These are phyloP conservation scores for Tuber melanosporum DNA, from an alignment of 495 filamentous ascomycete genomes.

Conservation along the genomic window DNA sequence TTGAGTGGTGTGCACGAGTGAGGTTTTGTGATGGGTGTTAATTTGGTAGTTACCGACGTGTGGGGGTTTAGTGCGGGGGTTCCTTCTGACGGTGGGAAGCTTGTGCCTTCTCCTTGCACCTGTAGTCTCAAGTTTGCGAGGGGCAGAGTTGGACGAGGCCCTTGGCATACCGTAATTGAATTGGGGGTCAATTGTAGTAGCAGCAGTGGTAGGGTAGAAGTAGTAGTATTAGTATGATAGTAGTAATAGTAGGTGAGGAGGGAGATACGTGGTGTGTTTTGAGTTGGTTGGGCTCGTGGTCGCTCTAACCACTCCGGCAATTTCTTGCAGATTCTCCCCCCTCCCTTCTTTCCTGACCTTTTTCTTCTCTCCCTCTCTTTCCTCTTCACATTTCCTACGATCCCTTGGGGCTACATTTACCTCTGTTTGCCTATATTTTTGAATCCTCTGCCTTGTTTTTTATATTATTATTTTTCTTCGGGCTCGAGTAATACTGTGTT, in stretches of 20 bases:
- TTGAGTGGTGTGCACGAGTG: background rate
- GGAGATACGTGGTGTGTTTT: background rate
- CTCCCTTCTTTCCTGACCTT: background rate
- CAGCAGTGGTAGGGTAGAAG: background rate
- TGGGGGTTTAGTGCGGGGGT: background rate
- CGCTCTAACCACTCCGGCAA: background rate
- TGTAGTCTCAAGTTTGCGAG: background rate
- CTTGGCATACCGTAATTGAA: background rate
- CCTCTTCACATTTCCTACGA: background rate
- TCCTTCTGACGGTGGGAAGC: background rate
- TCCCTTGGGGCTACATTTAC: background rate
- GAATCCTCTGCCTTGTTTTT: background rate
- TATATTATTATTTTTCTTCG: background rate
- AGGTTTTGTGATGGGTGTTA: constrained; percentile 1
- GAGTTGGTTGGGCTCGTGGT: background rate
- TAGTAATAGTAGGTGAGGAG: constrained; percentile 1
- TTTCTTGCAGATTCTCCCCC: background rate
- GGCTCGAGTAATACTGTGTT: background rate
- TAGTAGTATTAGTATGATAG: background rate
- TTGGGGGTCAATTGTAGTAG: background rate
- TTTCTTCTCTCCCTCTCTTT: background rate
- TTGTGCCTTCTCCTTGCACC: background rate
- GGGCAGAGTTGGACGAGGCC: background rate
- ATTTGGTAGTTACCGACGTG: background rate
- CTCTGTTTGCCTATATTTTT: background rate